Percentiles rank a stretch among this genome's conserved stretches.
These are phyloP conservation scores for Podospora comata DNA, from an alignment of 495 filamentous ascomycete genomes.

Conservation along the genomic window DNA sequence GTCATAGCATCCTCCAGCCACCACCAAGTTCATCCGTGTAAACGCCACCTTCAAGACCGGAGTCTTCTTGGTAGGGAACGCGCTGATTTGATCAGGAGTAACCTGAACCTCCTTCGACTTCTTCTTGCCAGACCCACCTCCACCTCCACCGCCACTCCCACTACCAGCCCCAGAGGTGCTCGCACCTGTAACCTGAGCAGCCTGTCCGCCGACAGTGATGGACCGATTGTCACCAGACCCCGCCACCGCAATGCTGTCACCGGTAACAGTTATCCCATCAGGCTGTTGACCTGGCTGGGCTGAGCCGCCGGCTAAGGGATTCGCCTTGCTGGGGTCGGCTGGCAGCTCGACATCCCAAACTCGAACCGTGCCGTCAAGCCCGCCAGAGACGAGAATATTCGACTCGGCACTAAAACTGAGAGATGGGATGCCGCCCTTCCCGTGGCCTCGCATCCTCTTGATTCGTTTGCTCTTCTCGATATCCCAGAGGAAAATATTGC, in stretches of 20 bases:
- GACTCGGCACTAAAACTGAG: conserved; percentile 89
- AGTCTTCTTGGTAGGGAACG: conserved; percentile 92
- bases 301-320: conserved; percentile 39
- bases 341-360: conserved; percentile 84
- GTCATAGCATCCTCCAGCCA: conserved; percentile 80
- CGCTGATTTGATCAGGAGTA: conserved; percentile 87
- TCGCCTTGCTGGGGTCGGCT: conserved; percentile 44
- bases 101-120: conserved; percentile 87
- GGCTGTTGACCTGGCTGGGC: conserved; percentile 53
- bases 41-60: conserved; percentile 92
- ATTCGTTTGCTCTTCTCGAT: conserved; percentile 74
- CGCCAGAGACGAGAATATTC: conserved; percentile 79
- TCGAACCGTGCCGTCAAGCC: conserved; percentile 87
- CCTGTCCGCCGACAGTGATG: conserved; percentile 37
- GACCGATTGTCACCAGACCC: conserved; percentile 34
- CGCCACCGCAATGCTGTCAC: conserved; percentile 50
- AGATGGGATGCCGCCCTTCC: conserved; percentile 89
- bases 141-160: conserved; percentile 41
- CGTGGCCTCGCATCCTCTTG: conserved; percentile 92
- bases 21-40: conserved; percentile 85
- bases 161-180: conserved; percentile 33
- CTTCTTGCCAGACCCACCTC: conserved; percentile 62
- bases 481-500: conserved; percentile 91
- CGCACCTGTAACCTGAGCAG: conserved; percentile 25
- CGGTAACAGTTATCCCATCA: conserved; percentile 49